Conservation (phyloP, 306 rosid species). For the Dalbergia oliveri region DNA sequence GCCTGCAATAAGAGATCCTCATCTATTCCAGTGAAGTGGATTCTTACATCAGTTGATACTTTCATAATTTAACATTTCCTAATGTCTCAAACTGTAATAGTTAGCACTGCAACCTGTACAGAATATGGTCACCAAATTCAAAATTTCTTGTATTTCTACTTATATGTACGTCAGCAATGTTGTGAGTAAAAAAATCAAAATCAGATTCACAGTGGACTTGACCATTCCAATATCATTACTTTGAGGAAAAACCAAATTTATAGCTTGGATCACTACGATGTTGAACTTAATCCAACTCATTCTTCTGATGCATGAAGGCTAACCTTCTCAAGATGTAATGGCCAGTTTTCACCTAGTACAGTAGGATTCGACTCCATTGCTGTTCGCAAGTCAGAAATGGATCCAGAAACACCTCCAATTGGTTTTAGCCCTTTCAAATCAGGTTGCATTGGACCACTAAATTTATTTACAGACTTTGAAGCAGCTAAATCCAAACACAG, state of each 20-base stretch:
- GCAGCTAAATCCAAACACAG: slow-evolving; percentile 66
- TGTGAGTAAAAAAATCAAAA: slow-evolving; percentile 43
- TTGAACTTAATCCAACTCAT: slow-evolving; percentile 43
- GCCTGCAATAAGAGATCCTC: slow-evolving; percentile 45
- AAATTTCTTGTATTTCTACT: slow-evolving; percentile 50
- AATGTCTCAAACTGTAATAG: slow-evolving; percentile 39
- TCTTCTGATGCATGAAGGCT: slow-evolving; percentile 53
- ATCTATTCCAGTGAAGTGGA: slow-evolving; percentile 51
- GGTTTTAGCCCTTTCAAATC: slow-evolving; percentile 50
- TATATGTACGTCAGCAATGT: slow-evolving; percentile 43
- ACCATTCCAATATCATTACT: slow-evolving; percentile 43
- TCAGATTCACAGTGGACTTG: slow-evolving; percentile 39
- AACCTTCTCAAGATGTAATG: slow-evolving; percentile 62
- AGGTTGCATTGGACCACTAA: slow-evolving; percentile 41
- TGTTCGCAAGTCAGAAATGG: slow-evolving; percentile 63
- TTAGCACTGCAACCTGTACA: slow-evolving; percentile 58
- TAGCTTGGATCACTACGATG: slow-evolving; percentile 40
- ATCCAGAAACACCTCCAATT: slow-evolving; percentile 47
- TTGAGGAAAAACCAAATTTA: slow-evolving; percentile 38
- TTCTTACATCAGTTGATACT: slow-evolving; percentile 35
- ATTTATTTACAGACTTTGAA: slow-evolving; percentile 50
- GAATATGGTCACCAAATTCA: slow-evolving; percentile 49
- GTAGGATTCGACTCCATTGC: slow-evolving; percentile 70
- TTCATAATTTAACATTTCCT: slow-evolving; percentile 50
- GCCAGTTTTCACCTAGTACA: slow-evolving; percentile 73